Evolutionary conservation across 2,329 filamentous ascomycete species (phyloP).

Genomic region (Cladosporium phlei): DNA sequence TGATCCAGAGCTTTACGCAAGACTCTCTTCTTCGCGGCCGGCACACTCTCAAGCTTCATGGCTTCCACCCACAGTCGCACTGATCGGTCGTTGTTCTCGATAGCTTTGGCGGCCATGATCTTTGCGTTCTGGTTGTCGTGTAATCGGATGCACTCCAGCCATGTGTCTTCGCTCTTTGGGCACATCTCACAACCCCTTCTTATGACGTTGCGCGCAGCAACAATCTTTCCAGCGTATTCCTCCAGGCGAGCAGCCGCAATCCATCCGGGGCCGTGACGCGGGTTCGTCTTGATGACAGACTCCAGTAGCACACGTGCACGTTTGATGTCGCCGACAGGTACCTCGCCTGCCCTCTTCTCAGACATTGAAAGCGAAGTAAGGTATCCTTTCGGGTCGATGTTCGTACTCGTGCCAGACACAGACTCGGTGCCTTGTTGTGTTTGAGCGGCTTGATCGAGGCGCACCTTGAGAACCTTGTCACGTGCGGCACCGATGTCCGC

Average conservation of each 20-base stretch:
- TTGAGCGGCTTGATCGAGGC: constrained; percentile 80
- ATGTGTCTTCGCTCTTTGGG: constrained; percentile 89
- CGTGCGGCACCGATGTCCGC: constrained; percentile 93
- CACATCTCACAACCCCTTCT: constrained; percentile 84
- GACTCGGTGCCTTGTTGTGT: constrained; percentile 55
- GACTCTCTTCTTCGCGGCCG: constrained; percentile 84
- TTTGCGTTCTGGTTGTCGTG: constrained; percentile 79
- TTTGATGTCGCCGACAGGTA: constrained; percentile 90
- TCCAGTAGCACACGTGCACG: constrained; percentile 88
- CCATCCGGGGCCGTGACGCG: constrained; percentile 90
- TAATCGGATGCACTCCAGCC: constrained; percentile 91
- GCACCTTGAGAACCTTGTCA: constrained; percentile 93
- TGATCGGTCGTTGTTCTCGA: constrained; percentile 84
- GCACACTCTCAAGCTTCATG: constrained; percentile 82
- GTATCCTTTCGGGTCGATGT: constrained; percentile 92
- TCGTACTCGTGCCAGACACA: constrained; percentile 74
- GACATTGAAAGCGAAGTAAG: constrained; percentile 85
- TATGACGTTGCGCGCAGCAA: constrained; percentile 83
- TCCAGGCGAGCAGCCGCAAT: constrained; percentile 90
- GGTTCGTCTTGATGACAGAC: constrained; percentile 95
- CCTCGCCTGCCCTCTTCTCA: constrained; percentile 71
- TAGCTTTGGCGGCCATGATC: constrained; percentile 87
- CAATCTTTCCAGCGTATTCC: constrained; percentile 85
- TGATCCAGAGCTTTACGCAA: constrained; percentile 86
- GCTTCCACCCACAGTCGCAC: constrained; percentile 92